Evolutionary conservation across 176 grass and related monocot species (phyloP), one percentile per base, ranked within the genome.

Genomic region (Zizania latifolia): DNA sequence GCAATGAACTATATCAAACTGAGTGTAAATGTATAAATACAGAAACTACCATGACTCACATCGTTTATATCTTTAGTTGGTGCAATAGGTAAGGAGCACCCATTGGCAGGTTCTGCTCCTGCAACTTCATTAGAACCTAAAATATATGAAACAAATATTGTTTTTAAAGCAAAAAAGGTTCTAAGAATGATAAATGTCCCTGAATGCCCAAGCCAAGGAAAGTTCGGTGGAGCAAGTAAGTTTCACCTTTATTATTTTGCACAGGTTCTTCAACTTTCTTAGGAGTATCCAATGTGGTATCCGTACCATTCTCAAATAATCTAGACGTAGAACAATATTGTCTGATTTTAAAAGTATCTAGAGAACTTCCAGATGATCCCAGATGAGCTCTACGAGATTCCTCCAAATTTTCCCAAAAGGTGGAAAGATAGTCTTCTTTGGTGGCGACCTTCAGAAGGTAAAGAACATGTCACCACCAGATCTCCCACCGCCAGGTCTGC

Each of bases 401-500:
- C 70, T 91, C 84, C 44, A 83, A 80, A 62, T 86, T 77, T 43
- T 73, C 74, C 89, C 71, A 79, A 64, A 88, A 88, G 27, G 39
- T 83, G 6, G 87, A 90, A 78, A 90, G 58, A 58, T 84, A 88
- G 27, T 88, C 86, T 76, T 93, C 85, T 73, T 94, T 88, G 39
- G 80, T 74, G 51, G 75, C 79, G 72, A 85, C 78, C 95, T 99
- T 88, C 65, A 86, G 7, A 72, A 56, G 45, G 35, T 26, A 69
- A 65, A 87, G 57, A 21, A 38, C 4, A 80, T 69, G n/a, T n/a
- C n/a, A n/a, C n/a, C n/a, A n/a, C n/a, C n/a, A n/a, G n/a, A n/a
- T n/a, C n/a, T n/a, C n/a, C n/a, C n/a, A n/a, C n/a, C n/a, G n/a
- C n/a, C n/a, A n/a, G n/a, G n/a, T n/a, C n/a, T n/a, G n/a, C n/a